These are phyloP conservation scores for Mucor circinelloides DNA, from an alignment of 371 early-diverging fungal species.

Conservation along the genomic window DNA sequence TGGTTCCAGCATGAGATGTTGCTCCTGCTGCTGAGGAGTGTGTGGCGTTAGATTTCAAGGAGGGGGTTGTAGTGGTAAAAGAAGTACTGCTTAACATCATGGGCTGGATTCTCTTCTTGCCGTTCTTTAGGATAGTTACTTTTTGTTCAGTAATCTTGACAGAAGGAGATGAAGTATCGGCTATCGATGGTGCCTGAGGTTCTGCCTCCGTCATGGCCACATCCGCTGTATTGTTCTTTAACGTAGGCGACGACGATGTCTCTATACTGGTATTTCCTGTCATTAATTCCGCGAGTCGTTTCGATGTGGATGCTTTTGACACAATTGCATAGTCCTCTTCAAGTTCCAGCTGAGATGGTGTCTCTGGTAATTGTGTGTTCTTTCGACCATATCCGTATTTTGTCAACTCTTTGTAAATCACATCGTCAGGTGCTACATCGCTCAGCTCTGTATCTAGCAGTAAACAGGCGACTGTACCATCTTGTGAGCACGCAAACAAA, in stretches of 20 bases:
- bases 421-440: conserved; percentile 59
- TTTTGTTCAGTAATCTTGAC: conserved; percentile 45
- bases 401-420: conserved; percentile 62
- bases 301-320: conserved; percentile 32
- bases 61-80: too few relatives aligned
- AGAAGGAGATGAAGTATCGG: conserved; percentile 9
- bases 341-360: conserved; percentile 63
- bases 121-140: conserved; percentile 73
- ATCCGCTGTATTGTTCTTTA: conserved; percentile 1
- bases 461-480: conserved; percentile 86
- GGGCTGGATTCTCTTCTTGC: conserved; percentile 82
- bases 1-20: background rate
- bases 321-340: conserved; percentile 65
- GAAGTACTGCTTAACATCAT: conserved; percentile 47
- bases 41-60: background rate
- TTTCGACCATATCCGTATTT: conserved; percentile 75
- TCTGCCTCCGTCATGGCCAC: conserved; percentile 5
- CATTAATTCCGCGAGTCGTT: conserved; percentile 54
- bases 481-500: conserved; percentile 89
- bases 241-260: background rate
- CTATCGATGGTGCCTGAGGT: background rate
- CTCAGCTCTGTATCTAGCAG: conserved; percentile 76
- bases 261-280: conserved; percentile 21
- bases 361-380: conserved; percentile 62
- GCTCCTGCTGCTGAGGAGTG: background rate